Conservation (phyloP, 1,139 yeast genomes). For the Magnusiomyces ingens region DNA sequence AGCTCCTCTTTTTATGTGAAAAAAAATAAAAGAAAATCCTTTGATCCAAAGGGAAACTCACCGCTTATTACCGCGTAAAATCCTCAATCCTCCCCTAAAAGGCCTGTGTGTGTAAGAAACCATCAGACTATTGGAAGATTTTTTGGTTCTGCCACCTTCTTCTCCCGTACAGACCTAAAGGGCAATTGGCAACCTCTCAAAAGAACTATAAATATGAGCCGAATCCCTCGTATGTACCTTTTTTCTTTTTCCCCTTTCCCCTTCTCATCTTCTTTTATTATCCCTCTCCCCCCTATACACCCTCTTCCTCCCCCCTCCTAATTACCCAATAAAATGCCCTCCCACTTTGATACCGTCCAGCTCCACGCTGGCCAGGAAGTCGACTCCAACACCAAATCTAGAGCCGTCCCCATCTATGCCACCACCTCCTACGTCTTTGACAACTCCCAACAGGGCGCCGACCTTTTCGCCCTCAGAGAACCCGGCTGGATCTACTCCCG, state of each 20-base stretch:
- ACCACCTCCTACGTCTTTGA: constrained; percentile 71
- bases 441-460: constrained; percentile 86
- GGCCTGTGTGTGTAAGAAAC: neutral
- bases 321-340: constrained; percentile 26
- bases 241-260: constrained; percentile 1
- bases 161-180: too few relatives aligned
- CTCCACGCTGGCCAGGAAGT: constrained; percentile 82
- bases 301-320: too few relatives aligned
- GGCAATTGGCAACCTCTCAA: neutral
- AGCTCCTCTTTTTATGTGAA: too few relatives aligned
- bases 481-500: constrained; percentile 85
- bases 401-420: constrained; percentile 86
- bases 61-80: too few relatives aligned
- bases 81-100: too few relatives aligned
- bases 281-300: neutral
- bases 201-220: neutral
- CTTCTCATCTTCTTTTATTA: constrained; percentile 1
- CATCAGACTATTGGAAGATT: neutral
- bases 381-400: constrained; percentile 54
- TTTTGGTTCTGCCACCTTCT: too few relatives aligned
- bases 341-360: constrained; percentile 82
- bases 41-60: too few relatives aligned
- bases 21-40: too few relatives aligned
- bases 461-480: constrained; percentile 74
- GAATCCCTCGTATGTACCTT: neutral